phyloP scores from a whole-genome alignment of 83 land plant species.

The Thuja plicata region DNA sequence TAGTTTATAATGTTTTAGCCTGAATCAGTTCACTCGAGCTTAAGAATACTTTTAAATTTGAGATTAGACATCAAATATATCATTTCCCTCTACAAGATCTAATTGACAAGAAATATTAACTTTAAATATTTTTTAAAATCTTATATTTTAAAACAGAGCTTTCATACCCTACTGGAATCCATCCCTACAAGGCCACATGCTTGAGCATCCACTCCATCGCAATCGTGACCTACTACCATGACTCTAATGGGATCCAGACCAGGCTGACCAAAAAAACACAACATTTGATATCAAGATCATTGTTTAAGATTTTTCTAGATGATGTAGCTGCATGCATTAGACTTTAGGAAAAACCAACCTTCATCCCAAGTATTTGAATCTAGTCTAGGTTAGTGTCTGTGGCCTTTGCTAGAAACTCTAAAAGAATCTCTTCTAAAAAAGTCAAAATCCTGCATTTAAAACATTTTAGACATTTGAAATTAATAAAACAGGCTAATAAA shows the following conservation, averaged over 20 bases:
- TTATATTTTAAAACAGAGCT: neutral
- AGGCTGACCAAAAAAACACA: conserved; percentile 33
- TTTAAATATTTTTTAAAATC: neutral
- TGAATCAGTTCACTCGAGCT: neutral
- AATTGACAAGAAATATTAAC: neutral
- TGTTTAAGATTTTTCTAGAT: no score
- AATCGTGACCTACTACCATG: conserved; percentile 44
- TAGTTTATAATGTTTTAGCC: neutral
- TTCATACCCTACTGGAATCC: no score
- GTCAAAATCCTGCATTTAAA: conserved; percentile 39
- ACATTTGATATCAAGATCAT: no score
- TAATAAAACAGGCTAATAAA: no score
- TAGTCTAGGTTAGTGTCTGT: conserved; percentile 58
- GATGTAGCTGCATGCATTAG: no score
- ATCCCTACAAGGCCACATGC: no score
- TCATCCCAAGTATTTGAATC: conserved; percentile 71
- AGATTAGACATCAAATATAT: neutral
- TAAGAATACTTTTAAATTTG: neutral
- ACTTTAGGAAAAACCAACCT: no score
- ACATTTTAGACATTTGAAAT: neutral
- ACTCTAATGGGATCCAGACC: conserved; percentile 66
- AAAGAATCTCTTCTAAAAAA: conserved; percentile 48
- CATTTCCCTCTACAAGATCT: neutral
- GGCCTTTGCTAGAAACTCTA: conserved; percentile 54
- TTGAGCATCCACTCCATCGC: no score